A percentile compares a stretch with the other conserved stretches of the same genome.
These are phyloP conservation scores for Grosmannia huntii DNA, from an alignment of 2,329 filamentous ascomycete genomes.

Conservation along the genomic window DNA sequence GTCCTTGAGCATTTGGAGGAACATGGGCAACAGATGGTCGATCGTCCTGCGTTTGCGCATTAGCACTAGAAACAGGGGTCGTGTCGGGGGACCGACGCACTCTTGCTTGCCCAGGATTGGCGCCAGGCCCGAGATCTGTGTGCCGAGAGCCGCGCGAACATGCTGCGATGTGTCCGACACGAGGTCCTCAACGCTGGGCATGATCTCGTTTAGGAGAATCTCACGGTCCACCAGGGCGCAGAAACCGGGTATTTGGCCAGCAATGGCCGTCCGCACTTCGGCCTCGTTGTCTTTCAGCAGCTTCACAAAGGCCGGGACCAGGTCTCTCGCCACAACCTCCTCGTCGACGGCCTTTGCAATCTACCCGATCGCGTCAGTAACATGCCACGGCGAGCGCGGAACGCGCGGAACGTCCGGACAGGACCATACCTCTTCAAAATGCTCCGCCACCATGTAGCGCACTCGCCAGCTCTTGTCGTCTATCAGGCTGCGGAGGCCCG, in stretches of 20 bases:
- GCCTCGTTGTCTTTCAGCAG: constrained; percentile 96
- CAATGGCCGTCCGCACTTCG: constrained; percentile 91
- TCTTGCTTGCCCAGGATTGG: constrained; percentile 97
- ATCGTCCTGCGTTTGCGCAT: constrained; percentile 55
- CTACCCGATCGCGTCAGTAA: constrained; percentile 28
- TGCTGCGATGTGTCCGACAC: constrained; percentile 95
- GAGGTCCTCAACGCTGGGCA: constrained; percentile 90
- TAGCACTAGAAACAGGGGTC: neutral
- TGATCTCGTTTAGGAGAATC: constrained; percentile 86
- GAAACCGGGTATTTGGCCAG: constrained; percentile 95
- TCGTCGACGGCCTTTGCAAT: constrained; percentile 98
- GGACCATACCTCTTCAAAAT: constrained; percentile 75
- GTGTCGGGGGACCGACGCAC: constrained; percentile 29
- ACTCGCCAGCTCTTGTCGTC: constrained; percentile 99
- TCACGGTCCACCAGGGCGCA: constrained; percentile 79
- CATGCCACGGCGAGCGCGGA: neutral
- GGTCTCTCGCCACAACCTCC: constrained; percentile 83
- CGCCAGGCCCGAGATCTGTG: constrained; percentile 90
- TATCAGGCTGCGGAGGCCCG: constrained; percentile 81
- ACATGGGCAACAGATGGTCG: constrained; percentile 94
- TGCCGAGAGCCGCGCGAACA: constrained; percentile 87
- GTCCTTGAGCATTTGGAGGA: constrained; percentile 98
- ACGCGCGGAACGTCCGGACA: neutral
- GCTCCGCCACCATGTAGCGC: constrained; percentile 96
- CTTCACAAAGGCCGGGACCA: constrained; percentile 95